These are phyloP conservation scores for Chlorella sp. DNA, from an alignment of 139 green algal genomes.

Conservation along the genomic window DNA sequence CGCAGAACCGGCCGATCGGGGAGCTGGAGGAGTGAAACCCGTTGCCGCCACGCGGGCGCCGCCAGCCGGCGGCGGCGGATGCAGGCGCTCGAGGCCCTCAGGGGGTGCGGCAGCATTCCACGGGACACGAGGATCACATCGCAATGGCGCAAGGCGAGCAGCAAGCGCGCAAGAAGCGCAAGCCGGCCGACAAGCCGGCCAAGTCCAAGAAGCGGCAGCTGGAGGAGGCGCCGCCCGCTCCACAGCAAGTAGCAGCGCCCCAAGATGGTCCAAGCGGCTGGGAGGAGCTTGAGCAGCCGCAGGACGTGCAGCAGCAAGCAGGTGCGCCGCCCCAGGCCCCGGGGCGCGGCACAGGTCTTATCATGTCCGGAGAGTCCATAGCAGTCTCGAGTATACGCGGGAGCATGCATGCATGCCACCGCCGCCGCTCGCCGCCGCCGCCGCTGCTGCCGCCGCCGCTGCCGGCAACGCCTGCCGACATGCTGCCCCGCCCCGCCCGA, in stretches of 20 bases:
- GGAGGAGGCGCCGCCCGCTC: not conserved
- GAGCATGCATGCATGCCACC: conserved; percentile 13
- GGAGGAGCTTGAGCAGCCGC: conserved; percentile 33
- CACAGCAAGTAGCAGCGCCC: not conserved
- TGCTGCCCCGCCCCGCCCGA: too few species aligned
- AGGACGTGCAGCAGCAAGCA: conserved; percentile 36
- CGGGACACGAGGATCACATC: not conserved
- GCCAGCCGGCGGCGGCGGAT: not conserved
- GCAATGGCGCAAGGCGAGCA: conserved; percentile 6
- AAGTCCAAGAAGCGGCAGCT: not conserved
- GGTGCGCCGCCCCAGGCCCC: not conserved
- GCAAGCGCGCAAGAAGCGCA: conserved; percentile 2
- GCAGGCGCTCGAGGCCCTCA: too few species aligned
- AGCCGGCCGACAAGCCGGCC: not conserved
- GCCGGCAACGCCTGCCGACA: not conserved
- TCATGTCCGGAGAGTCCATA: too few species aligned
- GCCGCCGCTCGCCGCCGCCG: not conserved
- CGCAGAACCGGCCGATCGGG: not conserved
- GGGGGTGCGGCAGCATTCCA: not conserved
- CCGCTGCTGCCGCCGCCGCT: not conserved
- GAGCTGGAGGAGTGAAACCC: not conserved
- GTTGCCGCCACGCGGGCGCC: not conserved
- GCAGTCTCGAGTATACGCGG: not conserved
- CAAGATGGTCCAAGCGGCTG: conserved; percentile 19
- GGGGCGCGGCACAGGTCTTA: too few species aligned